Conservation (phyloP, 768 basidiomycete genomes). For the Cantharellus cinnabarinus region DNA sequence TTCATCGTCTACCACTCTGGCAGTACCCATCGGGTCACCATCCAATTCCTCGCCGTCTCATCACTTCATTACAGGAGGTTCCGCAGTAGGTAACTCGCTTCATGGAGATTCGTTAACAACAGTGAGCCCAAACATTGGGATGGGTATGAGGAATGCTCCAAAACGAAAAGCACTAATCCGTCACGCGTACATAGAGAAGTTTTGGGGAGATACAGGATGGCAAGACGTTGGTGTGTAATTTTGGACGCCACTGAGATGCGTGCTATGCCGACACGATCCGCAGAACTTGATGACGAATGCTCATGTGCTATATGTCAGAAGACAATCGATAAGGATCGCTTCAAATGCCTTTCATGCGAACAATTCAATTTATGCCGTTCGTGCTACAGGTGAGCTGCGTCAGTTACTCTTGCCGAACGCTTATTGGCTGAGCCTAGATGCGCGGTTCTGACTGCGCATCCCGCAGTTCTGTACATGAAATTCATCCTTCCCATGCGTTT, state of each 20-base stretch:
- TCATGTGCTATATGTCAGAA: slow-evolving; percentile 69
- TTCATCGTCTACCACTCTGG: too few species aligned
- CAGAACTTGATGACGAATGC: slow-evolving; percentile 56
- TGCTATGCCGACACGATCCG: slow-evolving; percentile 9
- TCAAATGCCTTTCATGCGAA: slow-evolving; percentile 67
- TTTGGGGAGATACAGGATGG: slow-evolving; percentile 74
- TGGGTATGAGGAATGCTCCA: slow-evolving; percentile 16
- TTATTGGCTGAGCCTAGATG: background rate
- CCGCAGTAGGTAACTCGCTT: background rate
- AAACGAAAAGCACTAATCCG: slow-evolving; percentile 54
- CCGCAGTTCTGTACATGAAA: slow-evolving; percentile 66
- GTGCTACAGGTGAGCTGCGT: slow-evolving; percentile 45
- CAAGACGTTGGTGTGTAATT: slow-evolving; percentile 57
- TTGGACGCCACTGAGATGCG: background rate
- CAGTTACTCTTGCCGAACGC: background rate
- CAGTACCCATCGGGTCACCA: too few species aligned
- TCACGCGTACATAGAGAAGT: slow-evolving; percentile 71
- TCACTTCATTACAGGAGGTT: background rate
- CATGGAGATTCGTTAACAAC: background rate
- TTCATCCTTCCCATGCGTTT: slow-evolving; percentile 81
- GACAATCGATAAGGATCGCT: slow-evolving; percentile 39
- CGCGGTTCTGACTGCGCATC: background rate
- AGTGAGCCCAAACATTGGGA: background rate
- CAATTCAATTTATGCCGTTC: slow-evolving; percentile 66
- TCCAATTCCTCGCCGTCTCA: too few species aligned